Conservation (phyloP, 345 rosid species). For the Linum lewisii region DNA sequence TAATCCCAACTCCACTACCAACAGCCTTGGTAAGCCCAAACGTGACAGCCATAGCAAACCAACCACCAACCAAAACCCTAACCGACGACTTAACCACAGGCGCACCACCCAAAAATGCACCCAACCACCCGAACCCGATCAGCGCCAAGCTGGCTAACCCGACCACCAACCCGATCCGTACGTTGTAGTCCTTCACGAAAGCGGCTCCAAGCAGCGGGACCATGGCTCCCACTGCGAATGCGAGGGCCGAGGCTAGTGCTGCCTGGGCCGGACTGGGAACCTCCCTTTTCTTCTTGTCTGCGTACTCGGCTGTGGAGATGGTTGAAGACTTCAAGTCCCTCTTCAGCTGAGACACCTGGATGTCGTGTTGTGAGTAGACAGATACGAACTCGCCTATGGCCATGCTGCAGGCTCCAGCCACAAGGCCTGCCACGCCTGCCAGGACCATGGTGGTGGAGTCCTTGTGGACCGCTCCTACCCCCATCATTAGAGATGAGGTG, state of each 20-base stretch:
- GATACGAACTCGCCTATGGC: conserved; percentile 84
- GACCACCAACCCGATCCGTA: conserved; percentile 25
- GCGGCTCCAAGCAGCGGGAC: conserved; percentile 31
- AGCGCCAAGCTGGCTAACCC: conserved; percentile 25
- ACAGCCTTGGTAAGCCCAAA: conserved; percentile 27
- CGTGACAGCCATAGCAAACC: conserved; percentile 39
- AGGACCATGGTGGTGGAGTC: conserved; percentile 59
- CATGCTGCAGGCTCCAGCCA: conserved; percentile 79
- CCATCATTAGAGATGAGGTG: conserved; percentile 74
- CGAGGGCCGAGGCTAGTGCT: conserved; percentile 30
- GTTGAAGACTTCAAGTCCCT: conserved; percentile 20
- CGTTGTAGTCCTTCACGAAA: conserved; percentile 20
- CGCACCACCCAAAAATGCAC: conserved; percentile 28
- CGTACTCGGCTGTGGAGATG: background rate
- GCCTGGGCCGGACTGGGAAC: conserved; percentile 36
- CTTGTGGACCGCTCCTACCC: conserved; percentile 54
- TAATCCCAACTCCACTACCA: conserved; percentile 9
- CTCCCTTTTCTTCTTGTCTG: conserved; percentile 13
- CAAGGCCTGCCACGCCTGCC: conserved; percentile 60
- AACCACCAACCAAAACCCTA: conserved; percentile 38
- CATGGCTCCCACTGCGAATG: conserved; percentile 26
- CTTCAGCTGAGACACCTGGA: conserved; percentile 45
- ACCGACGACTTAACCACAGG: conserved; percentile 19
- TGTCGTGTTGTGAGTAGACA: conserved; percentile 61
- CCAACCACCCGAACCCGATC: conserved; percentile 30